Evolutionary conservation across 1,139 yeast species (phyloP).

Genomic region (Trichomonascaceae sp.): DNA sequence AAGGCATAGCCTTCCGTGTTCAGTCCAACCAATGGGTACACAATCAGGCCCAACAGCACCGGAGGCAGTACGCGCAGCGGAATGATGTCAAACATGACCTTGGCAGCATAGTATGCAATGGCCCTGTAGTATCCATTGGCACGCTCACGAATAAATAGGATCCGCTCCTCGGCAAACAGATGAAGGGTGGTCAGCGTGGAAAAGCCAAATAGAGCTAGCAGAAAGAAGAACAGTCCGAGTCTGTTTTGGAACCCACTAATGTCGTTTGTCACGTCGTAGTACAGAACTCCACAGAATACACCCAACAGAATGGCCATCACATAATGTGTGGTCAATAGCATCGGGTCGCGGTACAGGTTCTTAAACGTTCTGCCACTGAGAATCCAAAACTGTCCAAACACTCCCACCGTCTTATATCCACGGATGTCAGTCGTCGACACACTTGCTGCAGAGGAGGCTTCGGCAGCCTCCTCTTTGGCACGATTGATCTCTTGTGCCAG

Average conservation of each 20-base stretch:
- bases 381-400: constrained; percentile 50
- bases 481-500: constrained; percentile 31
- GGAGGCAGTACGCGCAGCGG: constrained; percentile 92
- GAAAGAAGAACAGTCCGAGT: constrained; percentile 80
- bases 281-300: constrained; percentile 70
- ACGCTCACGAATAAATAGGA: constrained; percentile 81
- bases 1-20: constrained; percentile 72
- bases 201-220: constrained; percentile 85
- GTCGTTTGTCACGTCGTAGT: constrained; percentile 72
- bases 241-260: constrained; percentile 95
- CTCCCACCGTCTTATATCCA: constrained; percentile 37
- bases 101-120: constrained; percentile 68
- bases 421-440: constrained; percentile 4
- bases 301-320: constrained; percentile 66
- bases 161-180: constrained; percentile 76
- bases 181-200: constrained; percentile 84
- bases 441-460: constrained; percentile 1
- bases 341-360: constrained; percentile 85
- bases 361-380: constrained; percentile 80
- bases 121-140: constrained; percentile 91
- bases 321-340: constrained; percentile 69
- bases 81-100: constrained; percentile 75
- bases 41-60: constrained; percentile 59
- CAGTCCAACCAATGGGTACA: constrained; percentile 87
- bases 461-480: constrained; percentile 3